Evolutionary conservation across 2,329 filamentous ascomycete species (phyloP).

Genomic region (Sphaerostilbella broomeana): DNA sequence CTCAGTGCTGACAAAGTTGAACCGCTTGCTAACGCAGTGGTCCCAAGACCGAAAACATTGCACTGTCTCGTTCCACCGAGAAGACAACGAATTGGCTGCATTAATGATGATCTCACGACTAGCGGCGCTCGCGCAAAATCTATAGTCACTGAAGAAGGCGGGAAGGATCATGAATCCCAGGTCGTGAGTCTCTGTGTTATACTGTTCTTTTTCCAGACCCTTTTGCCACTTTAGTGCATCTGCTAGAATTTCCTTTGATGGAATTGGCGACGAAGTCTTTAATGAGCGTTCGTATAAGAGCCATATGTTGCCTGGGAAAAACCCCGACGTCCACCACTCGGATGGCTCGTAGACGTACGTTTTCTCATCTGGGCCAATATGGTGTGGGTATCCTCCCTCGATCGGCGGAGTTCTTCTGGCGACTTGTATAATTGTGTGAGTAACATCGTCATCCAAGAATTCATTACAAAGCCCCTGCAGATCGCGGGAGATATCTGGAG

Average conservation of each 20-base stretch:
- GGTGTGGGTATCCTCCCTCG: constrained; percentile 5
- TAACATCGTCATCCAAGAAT: constrained; percentile 1
- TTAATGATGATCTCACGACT: constrained; percentile 11
- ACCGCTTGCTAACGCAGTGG: constrained; percentile 2
- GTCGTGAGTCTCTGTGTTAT: constrained; percentile 13
- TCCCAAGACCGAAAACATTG: constrained; percentile 14
- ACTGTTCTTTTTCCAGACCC: constrained; percentile 11
- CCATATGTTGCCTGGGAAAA: constrained; percentile 14
- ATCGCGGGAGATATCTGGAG: no score
- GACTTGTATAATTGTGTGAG: constrained; percentile 6
- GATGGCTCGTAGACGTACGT: constrained; percentile 8
- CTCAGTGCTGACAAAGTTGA: constrained; percentile 6
- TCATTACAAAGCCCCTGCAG: constrained; percentile 4
- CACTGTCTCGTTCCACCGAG: constrained; percentile 14
- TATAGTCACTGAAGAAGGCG: constrained; percentile 9
- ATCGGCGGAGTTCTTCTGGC: constrained; percentile 2
- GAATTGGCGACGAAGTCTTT: neutral
- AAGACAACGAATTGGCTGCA: constrained; percentile 10
- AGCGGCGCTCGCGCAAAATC: constrained; percentile 1
- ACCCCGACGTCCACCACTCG: constrained; percentile 22
- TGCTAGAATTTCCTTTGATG: constrained; percentile 10
- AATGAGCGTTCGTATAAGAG: constrained; percentile 12
- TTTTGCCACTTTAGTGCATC: constrained; percentile 13
- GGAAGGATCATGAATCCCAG: constrained; percentile 16
- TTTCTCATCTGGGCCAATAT: neutral